Evolutionary conservation across 768 basidiomycete genomes (phyloP).

Genomic region (Calocybe cyanea): DNA sequence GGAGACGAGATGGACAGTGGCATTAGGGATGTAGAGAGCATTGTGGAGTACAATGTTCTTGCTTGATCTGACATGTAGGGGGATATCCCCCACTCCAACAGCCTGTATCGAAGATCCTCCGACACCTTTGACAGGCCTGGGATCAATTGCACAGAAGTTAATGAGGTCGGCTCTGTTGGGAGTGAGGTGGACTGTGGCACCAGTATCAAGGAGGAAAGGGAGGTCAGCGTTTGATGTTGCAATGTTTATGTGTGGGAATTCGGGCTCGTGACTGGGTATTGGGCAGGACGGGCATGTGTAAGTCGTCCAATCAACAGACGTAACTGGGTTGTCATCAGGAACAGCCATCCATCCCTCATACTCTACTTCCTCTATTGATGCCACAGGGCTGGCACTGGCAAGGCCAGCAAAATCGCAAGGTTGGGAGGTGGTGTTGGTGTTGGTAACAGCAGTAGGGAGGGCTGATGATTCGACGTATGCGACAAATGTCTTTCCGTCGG

Average conservation of each 20-base stretch:
- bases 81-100: background rate
- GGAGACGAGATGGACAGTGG: background rate
- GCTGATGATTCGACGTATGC: too few species aligned
- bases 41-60: background rate
- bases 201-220: constrained; percentile 4
- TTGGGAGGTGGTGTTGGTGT: background rate
- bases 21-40: background rate
- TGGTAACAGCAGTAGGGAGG: too few species aligned
- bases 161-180: background rate
- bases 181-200: constrained; percentile 4
- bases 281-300: background rate
- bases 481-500: too few species aligned
- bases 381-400: background rate
- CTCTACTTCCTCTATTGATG: background rate
- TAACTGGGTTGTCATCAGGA: too few species aligned
- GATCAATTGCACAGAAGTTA: background rate
- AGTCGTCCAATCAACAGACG: too few species aligned
- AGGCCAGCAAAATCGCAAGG: background rate
- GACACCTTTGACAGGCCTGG: background rate
- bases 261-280: too few species aligned
- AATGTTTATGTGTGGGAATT: background rate
- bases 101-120: background rate
- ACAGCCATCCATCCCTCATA: too few species aligned
- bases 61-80: background rate
- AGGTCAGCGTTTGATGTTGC: background rate